Evolutionary conservation across 2,329 filamentous ascomycete species (phyloP), one percentile per base, ranked within the genome.

Genomic region (Phaeoacremonium minimum): DNA sequence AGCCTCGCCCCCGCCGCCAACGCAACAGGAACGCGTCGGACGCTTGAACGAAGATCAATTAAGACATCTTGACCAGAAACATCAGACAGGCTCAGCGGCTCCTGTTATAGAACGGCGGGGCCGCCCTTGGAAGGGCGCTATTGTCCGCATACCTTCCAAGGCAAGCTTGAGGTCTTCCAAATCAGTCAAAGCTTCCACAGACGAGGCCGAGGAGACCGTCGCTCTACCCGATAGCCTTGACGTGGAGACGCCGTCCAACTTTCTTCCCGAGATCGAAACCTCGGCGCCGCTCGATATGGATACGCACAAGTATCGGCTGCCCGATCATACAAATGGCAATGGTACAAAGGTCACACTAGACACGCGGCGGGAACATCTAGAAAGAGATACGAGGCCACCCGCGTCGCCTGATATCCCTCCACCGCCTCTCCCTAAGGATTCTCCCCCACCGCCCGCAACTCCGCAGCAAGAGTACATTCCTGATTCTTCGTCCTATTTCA

Each of bases 251-350:
- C 56, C 56, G 34, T 52, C 60, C 40, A 53, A 64, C 43, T 49
- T 61, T 47, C 60, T 77, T 32, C 73, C 73, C 28, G 70, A 75
- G 63, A 81, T 71, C 57, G 64, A 55, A 49, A 61, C 64, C 22
- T 51, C 63, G 13, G 63, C 69, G 36, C 68, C 69, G 40, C 51
- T 79, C 58, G 73, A 75, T 46, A 80, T 84, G 73, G 84, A 88
- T 61, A 82, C 77, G 38, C 75, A 84, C 54, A 87, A 88, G 59
- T 88, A 87, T 55, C 75, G 80, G 30, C 64, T 87, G 56, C 83
- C 84, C 38, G 83, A 88, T 58, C 76, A 82, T 55, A 75, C 67
- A 35, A 82, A 80, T 61, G 72, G 78, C 60, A 76, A 87, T 68
- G 77, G 79, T 61, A 73, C 79, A 56, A 82, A 83, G 54, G 72